Evolutionary conservation across 345 rosid species (phyloP), one percentile per base, ranked within the genome.

Genomic region (Populus deltoides): DNA sequence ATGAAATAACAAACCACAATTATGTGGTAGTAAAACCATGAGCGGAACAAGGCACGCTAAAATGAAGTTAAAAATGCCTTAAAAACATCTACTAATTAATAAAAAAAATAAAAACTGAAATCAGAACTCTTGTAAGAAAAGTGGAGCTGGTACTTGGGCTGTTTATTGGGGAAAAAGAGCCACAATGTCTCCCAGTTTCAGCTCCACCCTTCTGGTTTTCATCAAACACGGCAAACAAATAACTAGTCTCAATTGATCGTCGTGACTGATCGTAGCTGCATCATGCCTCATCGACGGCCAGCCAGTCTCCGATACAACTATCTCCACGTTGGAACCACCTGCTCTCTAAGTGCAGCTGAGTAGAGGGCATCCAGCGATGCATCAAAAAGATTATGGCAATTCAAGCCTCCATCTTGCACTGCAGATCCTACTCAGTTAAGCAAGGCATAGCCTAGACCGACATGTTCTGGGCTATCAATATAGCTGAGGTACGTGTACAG

Each of bases 181-280:
- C 82, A 33, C 61, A 80, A 70, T 81, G 75, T 41, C 53, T 27
- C 45, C 76, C 83, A 17, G 43, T 45, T 36, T 33, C 76, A 17
- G 67, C 75, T 5, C 67, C 76, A 33, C 0, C 36, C 47, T 80
- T 80, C 61, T 13, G 83, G 59, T 76, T 76, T 49, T 80, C 83
- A 57, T 80, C 79, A 7, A 76, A 80, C 83, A 76, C 38, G 6
- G 83, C 77, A 59, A 76, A 80, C 45, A 80, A 49, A 18, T 71
- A 76, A 27, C 27, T 27, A 17, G 80, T 67, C 41, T 80, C 77
- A 24, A 71, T 75, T 20, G 76, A 59, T 13, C 61, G 45, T 35
- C 85, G 69, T 83, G 76, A 17, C 51, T 53, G 7, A 59, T 38
- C 0, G 80, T 68, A 84, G n/a, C 33, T 15, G 61, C 5, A n/a